Evolutionary conservation across 1,139 yeast species (phyloP), one percentile per base, ranked within the genome.

Genomic region (Pichia norvegensis): DNA sequence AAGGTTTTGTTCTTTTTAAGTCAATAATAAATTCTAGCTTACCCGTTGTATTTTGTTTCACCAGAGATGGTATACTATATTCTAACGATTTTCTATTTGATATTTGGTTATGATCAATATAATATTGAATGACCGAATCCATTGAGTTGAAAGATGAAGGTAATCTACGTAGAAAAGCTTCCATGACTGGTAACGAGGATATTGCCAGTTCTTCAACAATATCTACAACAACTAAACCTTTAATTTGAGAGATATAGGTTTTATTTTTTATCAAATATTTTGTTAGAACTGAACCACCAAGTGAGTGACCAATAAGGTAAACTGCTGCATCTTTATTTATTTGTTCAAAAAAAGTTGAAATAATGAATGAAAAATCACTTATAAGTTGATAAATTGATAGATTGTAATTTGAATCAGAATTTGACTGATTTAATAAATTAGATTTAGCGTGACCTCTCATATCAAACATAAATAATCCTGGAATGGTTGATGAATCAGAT

Each of bases 121-220:
- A 95, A 96, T 97, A 94, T 29, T 78, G 78, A n/a, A 92, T 74
- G 0, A 95, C 96, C 14, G 71, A 72, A 16, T 70, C 61, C 8
- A 76, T 54, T 1, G 76, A 65, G 0, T 60, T 53, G 55, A 92
- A 92, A 1, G 59, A 53, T 25, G 60, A 59, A 0, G 98, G 97
- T 35, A 94, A 68, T 21, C 70, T 68, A 3, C 66, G 61, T 8
- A 92, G 68, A 52, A 85, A 85, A 21, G 63, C 59, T 4, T 79
- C 76, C 87, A 92, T 90, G 3, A 78, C 70, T 5, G 64, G 58
- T 7, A 92, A 67, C 0, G 96, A 79, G 33, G 75, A 73, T 2
- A 84, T 70, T 0, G 97, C 97, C 0, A 92, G 83, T 51, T 90
- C 97, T 60, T 92, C 98, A 4, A 92, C 97, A 2, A 94, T 94